Conservation (phyloP, 192 early-diverging fungal species). For the Chytriomyces confervae region DNA sequence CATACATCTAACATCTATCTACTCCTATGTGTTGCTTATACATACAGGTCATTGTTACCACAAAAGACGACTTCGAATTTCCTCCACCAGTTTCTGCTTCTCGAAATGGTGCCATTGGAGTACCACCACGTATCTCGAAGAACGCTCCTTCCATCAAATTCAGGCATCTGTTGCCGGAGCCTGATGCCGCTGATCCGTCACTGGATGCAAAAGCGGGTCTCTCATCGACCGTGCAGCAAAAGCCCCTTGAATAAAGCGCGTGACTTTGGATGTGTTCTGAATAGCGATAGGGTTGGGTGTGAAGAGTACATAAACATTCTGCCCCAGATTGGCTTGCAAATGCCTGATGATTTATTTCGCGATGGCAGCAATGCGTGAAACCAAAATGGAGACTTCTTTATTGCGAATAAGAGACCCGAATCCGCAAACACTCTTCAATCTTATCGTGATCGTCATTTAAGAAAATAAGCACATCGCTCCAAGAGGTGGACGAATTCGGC, state of each 20-base stretch:
- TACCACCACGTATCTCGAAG: conserved; percentile 38
- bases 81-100: conserved; percentile 47
- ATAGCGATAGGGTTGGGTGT: too few relatives aligned
- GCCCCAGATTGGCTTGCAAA: too few relatives aligned
- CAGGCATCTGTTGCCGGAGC: conserved; percentile 32
- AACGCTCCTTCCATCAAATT: conserved; percentile 23
- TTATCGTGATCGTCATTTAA: conserved; percentile 59
- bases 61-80: conserved; percentile 69
- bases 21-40: conserved; percentile 1
- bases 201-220: not conserved
- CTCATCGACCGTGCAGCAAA: not conserved
- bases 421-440: conserved; percentile 58
- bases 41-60: conserved; percentile 77
- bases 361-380: too few relatives aligned
- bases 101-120: conserved; percentile 36
- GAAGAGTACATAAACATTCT: too few relatives aligned
- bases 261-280: too few relatives aligned
- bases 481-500: conserved; percentile 15
- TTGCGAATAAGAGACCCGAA: conserved; percentile 46
- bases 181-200: not conserved
- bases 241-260: not conserved
- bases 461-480: conserved; percentile 51
- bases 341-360: too few relatives aligned
- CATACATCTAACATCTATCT: too few relatives aligned
- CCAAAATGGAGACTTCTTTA: not conserved